phyloP scores from a whole-genome alignment of 1,139 yeast genomes.

The Pichia sp. region DNA sequence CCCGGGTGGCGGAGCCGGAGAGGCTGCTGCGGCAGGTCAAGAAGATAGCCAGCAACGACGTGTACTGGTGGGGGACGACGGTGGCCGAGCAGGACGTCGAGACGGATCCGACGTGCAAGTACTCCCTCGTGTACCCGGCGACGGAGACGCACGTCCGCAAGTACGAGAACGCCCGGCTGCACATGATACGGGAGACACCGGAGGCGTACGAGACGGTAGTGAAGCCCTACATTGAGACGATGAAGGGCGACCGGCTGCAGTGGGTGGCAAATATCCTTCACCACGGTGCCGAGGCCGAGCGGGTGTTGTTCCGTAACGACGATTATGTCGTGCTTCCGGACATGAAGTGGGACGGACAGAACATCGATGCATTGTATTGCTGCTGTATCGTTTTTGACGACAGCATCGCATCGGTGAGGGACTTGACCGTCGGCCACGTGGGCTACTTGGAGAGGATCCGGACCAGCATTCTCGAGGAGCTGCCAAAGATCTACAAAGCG shows the following conservation, averaged over 20 bases:
- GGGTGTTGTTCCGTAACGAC: conserved; percentile 60
- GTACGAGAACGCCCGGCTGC: conserved; percentile 53
- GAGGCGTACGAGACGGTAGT: conserved; percentile 59
- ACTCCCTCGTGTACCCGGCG: conserved; percentile 85
- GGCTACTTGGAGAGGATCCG: conserved; percentile 50
- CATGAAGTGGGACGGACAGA: conserved; percentile 90
- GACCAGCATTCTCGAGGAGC: conserved; percentile 42
- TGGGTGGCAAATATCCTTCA: conserved; percentile 89
- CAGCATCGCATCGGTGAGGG: conserved; percentile 75
- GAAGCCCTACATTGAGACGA: conserved; percentile 69
- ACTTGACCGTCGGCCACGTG: conserved; percentile 54
- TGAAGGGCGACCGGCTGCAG: conserved; percentile 72
- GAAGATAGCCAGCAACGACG: conserved; percentile 65
- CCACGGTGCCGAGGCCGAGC: conserved; percentile 80
- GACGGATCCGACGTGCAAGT: conserved; percentile 56
- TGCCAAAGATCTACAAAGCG: conserved; percentile 40
- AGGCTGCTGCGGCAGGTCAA: conserved; percentile 30
- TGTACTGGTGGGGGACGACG: conserved; percentile 76
- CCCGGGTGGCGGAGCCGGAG: conserved; percentile 35
- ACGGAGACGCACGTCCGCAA: conserved; percentile 79
- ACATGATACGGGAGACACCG: conserved; percentile 76
- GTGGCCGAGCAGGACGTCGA: conserved; percentile 46
- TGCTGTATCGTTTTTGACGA: conserved; percentile 70
- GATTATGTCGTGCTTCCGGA: conserved; percentile 68
- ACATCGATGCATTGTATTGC: conserved; percentile 65